Evolutionary conservation across 805 yeast genomes (phyloP).

Genomic region (Nakazawaea holstii): DNA sequence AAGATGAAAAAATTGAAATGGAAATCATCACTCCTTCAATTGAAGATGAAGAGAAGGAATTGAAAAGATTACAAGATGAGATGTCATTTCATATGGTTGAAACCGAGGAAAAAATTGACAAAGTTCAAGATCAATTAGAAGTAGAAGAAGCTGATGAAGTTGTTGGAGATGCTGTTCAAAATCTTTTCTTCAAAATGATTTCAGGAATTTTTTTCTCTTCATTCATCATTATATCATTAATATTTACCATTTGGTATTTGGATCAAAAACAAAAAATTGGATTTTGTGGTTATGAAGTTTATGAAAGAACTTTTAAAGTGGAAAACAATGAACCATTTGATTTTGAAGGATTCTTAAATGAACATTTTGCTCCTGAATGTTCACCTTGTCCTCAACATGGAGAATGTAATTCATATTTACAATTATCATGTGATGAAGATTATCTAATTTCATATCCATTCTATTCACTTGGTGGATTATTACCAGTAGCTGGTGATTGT

Average conservation of each 20-base stretch:
- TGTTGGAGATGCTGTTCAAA: background rate
- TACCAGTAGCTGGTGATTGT: conserved; percentile 64
- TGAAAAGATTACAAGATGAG: conserved; percentile 10
- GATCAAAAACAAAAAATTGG: conserved; percentile 62
- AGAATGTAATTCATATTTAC: conserved; percentile 56
- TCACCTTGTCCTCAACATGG: conserved; percentile 79
- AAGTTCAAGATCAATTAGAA: conserved; percentile 4
- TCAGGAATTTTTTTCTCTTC: conserved; percentile 19
- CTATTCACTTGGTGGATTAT: conserved; percentile 46
- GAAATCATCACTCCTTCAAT: conserved; percentile 10
- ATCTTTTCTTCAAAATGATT: conserved; percentile 10
- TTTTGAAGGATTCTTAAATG: conserved; percentile 41
- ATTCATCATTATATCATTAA: conserved; percentile 29
- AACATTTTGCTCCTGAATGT: conserved; percentile 54
- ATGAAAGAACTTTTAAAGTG: conserved; percentile 31
- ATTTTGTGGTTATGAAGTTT: conserved; percentile 64
- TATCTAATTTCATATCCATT: conserved; percentile 47
- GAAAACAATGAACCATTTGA: conserved; percentile 8
- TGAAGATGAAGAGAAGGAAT: conserved; percentile 14
- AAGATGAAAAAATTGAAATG: conserved; percentile 1
- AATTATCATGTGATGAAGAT: conserved; percentile 67
- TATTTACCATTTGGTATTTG: conserved; percentile 54
- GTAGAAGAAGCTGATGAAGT: conserved; percentile 1
- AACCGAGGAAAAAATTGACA: conserved; percentile 6
- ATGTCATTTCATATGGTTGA: conserved; percentile 3